Conservation (phyloP, 2,329 filamentous ascomycete species). For the Colletotrichum kahawae region DNA sequence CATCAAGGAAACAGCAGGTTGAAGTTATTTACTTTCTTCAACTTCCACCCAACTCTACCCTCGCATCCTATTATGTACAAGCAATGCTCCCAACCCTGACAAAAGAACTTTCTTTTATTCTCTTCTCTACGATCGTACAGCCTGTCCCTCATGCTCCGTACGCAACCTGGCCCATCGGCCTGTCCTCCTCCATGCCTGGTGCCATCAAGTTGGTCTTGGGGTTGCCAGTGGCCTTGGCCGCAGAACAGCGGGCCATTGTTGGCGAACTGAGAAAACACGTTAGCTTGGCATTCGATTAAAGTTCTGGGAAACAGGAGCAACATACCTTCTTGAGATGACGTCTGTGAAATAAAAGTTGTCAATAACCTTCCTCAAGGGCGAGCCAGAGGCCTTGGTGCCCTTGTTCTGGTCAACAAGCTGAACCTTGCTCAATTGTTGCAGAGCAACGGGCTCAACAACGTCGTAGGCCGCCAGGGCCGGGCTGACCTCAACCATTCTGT, state of each 20-base stretch:
- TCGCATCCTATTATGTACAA: slow-evolving; percentile 45
- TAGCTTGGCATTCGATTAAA: not conserved
- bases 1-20: not conserved
- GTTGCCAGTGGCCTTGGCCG: slow-evolving; percentile 84
- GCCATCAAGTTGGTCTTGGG: slow-evolving; percentile 82
- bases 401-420: slow-evolving; percentile 98
- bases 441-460: slow-evolving; percentile 80
- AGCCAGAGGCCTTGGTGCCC: slow-evolving; percentile 74
- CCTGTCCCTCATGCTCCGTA: slow-evolving; percentile 55
- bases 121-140: slow-evolving; percentile 35
- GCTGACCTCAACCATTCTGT: slow-evolving; percentile 95
- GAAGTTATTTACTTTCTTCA: slow-evolving; percentile 25
- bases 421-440: slow-evolving; percentile 83
- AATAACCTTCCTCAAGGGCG: slow-evolving; percentile 82
- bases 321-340: slow-evolving; percentile 91
- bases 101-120: slow-evolving; percentile 40
- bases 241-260: slow-evolving; percentile 97
- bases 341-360: slow-evolving; percentile 99
- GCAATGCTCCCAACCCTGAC: slow-evolving; percentile 31
- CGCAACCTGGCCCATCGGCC: slow-evolving; percentile 64
- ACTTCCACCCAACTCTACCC: slow-evolving; percentile 14
- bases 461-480: slow-evolving; percentile 90
- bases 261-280: slow-evolving; percentile 71
- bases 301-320: not conserved
- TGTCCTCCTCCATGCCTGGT: slow-evolving; percentile 68